Conservation (phyloP, 2,329 filamentous ascomycete genomes). For the Trichophyton schoenleinii region DNA sequence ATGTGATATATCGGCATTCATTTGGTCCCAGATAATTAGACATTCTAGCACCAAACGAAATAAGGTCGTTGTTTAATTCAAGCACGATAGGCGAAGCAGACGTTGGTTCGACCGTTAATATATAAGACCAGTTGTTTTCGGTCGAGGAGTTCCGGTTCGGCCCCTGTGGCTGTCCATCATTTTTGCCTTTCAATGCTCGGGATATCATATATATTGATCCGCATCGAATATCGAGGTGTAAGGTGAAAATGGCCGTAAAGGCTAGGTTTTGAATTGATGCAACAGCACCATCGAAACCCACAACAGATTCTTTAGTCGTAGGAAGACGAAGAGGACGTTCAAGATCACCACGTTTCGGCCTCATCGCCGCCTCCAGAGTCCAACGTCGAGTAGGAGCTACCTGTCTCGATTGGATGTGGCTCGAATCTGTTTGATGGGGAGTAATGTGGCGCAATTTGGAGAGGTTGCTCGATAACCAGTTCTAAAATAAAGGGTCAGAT, state of each 20-base stretch:
- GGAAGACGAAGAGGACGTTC: constrained; percentile 66
- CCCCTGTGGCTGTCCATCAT: constrained; percentile 25
- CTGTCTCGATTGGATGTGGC: constrained; percentile 31
- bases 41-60: constrained; percentile 76
- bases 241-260: constrained; percentile 62
- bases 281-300: constrained; percentile 76
- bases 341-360: constrained; percentile 40
- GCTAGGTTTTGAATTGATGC: constrained; percentile 72
- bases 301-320: constrained; percentile 73
- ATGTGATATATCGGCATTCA: constrained; percentile 64
- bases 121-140: constrained; percentile 52
- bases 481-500: constrained; percentile 29
- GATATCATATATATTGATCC: constrained; percentile 70
- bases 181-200: constrained; percentile 47
- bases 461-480: constrained; percentile 83
- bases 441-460: constrained; percentile 72
- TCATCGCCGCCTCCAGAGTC: constrained; percentile 62
- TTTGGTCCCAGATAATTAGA: constrained; percentile 56
- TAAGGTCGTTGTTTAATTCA: constrained; percentile 68
- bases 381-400: constrained; percentile 56
- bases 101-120: constrained; percentile 30
- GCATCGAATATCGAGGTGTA: constrained; percentile 80
- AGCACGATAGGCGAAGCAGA: constrained; percentile 54
- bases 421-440: constrained; percentile 58
- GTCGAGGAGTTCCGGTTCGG: constrained; percentile 27